A percentile compares a stretch with the other conserved stretches of the same genome.
Evolutionary conservation across 768 basidiomycete genomes (phyloP).

Genomic region (Cystofilobasidium capitatum): DNA sequence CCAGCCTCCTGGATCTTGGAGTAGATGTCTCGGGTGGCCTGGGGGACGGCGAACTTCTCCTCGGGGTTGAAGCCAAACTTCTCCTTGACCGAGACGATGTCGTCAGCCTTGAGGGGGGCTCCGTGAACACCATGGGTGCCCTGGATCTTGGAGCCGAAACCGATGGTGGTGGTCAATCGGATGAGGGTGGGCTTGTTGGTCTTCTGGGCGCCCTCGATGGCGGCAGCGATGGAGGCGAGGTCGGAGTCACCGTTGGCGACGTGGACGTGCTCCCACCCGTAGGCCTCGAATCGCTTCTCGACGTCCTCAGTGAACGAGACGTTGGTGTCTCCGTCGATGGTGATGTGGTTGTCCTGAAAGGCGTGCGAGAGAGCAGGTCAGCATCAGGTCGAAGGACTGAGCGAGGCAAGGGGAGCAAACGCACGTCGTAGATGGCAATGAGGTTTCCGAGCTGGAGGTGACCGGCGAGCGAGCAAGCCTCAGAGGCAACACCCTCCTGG

Average conservation of each 20-base stretch:
- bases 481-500: slow-evolving; percentile 91
- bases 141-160: slow-evolving; percentile 83
- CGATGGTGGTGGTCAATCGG: slow-evolving; percentile 77
- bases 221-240: slow-evolving; percentile 61
- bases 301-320: slow-evolving; percentile 93
- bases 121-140: slow-evolving; percentile 94
- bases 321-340: slow-evolving; percentile 88
- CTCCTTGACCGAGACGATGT: slow-evolving; percentile 69
- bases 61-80: slow-evolving; percentile 74
- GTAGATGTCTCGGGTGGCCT: slow-evolving; percentile 62
- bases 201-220: slow-evolving; percentile 65
- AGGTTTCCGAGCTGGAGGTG: slow-evolving; percentile 89
- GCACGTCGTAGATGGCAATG: slow-evolving; percentile 75
- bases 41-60: slow-evolving; percentile 65
- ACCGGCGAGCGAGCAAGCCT: slow-evolving; percentile 84
- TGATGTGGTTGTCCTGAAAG: slow-evolving; percentile 76
- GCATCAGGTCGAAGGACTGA: not conserved
- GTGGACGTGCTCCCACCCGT: slow-evolving; percentile 87
- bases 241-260: slow-evolving; percentile 77
- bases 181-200: slow-evolving; percentile 80
- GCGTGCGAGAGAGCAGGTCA: not conserved
- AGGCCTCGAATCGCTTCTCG: slow-evolving; percentile 72
- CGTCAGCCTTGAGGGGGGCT: slow-evolving; percentile 83
- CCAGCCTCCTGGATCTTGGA: slow-evolving; percentile 59
- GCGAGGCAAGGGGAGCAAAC: not conserved